These are phyloP conservation scores for Ophiostoma quercus DNA, from an alignment of 2,329 filamentous ascomycete species.

Conservation along the genomic window DNA sequence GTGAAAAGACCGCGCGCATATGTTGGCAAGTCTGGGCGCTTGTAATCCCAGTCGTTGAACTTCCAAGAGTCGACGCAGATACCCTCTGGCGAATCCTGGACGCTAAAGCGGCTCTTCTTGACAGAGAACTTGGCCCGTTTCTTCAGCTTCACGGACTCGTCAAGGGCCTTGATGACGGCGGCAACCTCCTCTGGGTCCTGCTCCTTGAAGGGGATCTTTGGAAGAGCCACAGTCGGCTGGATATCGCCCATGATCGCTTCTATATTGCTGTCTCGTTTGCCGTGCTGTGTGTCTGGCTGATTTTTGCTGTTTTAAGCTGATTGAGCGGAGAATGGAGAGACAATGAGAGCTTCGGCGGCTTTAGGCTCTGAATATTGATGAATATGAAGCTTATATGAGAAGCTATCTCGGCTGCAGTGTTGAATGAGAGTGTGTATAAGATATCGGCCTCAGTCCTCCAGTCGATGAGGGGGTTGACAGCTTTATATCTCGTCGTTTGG, in stretches of 20 bases:
- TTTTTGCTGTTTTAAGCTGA: neutral
- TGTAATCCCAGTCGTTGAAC: constrained; percentile 94
- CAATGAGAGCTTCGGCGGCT: neutral
- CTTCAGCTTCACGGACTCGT: constrained; percentile 51
- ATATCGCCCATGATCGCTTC: neutral
- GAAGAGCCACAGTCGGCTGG: neutral
- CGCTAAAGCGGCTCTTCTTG: constrained; percentile 72
- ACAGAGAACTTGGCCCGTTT: constrained; percentile 60
- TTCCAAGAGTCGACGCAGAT: constrained; percentile 84
- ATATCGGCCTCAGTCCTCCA: neutral
- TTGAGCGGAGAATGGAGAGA: neutral
- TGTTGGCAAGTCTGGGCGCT: constrained; percentile 75
- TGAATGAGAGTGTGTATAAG: neutral
- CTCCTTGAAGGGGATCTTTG: constrained; percentile 53
- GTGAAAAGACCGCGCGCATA: constrained; percentile 95
- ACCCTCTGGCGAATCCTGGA: constrained; percentile 57
- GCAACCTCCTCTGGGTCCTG: constrained; percentile 67
- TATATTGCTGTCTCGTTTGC: neutral
- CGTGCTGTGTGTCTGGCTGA: neutral
- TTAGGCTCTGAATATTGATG: neutral
- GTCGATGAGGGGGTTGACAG: neutral
- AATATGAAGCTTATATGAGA: neutral
- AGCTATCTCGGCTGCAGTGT: neutral
- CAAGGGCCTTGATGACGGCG: constrained; percentile 59
- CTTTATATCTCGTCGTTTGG: neutral